Evolutionary conservation across 1,139 yeast genomes (phyloP), one percentile per base, ranked within the genome.

Genomic region (Debaryomyces sp.): DNA sequence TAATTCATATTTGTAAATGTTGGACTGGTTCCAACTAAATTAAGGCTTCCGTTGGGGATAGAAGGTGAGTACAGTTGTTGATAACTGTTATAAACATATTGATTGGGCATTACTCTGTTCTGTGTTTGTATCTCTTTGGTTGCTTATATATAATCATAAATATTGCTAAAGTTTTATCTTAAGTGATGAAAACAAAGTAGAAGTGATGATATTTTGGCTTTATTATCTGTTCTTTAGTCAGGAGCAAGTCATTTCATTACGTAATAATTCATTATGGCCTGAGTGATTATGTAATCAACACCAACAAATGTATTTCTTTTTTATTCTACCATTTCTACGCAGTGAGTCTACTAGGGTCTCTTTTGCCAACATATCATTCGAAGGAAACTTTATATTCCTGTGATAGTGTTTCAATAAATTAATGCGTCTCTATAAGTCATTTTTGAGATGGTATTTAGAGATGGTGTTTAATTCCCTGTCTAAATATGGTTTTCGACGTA

Each of bases 11-110:
- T 60, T 50, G 62, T 67, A 50, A 73, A 70, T 29, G 68, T 63
- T 26, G 75, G 75, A 40, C 71, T 66, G 21, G 65, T 60, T 18
- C 48, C 46, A 22, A 43, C 33, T 8, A 46, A 35, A 24, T 38
- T 42, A 12, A 47, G 26, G 33, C 43, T 52, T 35, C 50, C 46
- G 43, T 51, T 48, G 8, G 47, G 60, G 51, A 61, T 56, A 46
- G 64, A 68, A 40, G 77, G 78, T 27, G 76, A 71, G 52, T 69
- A 71, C 51, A 70, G 77, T 50, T 70, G 77, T 39, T 63, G 70
- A 52, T 66, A 69, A 55, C 55, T 64, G 54, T 62, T 63, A 53
- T 67, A 70, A 44, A 65, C 58, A 56, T 71, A 71, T 52, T 70
- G 76, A 53, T 68, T 71, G 44, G 74, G 59, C 74, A 70, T 70